Evolutionary conservation across 2,329 filamentous ascomycete genomes (phyloP).

Genomic region (Curvularia hawaiiensis): DNA sequence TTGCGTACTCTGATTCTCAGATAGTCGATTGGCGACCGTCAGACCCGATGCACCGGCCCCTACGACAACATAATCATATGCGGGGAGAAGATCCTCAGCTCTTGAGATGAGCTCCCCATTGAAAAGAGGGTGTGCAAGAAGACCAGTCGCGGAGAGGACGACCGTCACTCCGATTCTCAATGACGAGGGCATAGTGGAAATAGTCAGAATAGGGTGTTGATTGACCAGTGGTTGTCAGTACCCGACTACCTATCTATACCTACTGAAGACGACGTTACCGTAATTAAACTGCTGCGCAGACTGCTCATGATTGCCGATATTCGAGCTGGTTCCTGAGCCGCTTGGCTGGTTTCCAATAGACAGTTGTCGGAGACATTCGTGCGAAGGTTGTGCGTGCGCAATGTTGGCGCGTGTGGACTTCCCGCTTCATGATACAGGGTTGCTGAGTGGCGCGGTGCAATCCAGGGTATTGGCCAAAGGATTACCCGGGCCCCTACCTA

Average conservation of each 20-base stretch:
- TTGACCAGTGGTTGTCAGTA: background rate
- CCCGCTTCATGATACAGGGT: background rate
- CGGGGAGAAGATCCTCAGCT: constrained; percentile 19
- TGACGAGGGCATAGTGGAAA: constrained; percentile 17
- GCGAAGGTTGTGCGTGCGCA: background rate
- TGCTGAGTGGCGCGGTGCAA: background rate
- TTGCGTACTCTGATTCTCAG: constrained; percentile 25
- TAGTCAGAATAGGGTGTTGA: background rate
- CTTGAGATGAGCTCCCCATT: constrained; percentile 18
- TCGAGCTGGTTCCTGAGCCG: background rate
- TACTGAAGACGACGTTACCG: background rate
- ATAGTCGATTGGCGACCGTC: constrained; percentile 37
- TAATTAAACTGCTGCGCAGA: constrained; percentile 6
- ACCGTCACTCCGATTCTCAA: constrained; percentile 14
- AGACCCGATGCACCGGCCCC: constrained; percentile 35
- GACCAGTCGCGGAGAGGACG: constrained; percentile 18
- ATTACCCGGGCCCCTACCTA: background rate
- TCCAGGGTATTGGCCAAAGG: background rate
- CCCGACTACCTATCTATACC: background rate
- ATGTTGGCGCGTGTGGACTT: background rate
- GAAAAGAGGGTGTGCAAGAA: constrained; percentile 26
- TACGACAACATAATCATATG: constrained; percentile 37
- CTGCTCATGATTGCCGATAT: constrained; percentile 9
- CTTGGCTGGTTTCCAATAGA: constrained; percentile 3
- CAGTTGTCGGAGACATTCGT: constrained; percentile 1